These are phyloP conservation scores for Pichia pseudocactophila DNA, from an alignment of 805 yeast species.

Conservation along the genomic window DNA sequence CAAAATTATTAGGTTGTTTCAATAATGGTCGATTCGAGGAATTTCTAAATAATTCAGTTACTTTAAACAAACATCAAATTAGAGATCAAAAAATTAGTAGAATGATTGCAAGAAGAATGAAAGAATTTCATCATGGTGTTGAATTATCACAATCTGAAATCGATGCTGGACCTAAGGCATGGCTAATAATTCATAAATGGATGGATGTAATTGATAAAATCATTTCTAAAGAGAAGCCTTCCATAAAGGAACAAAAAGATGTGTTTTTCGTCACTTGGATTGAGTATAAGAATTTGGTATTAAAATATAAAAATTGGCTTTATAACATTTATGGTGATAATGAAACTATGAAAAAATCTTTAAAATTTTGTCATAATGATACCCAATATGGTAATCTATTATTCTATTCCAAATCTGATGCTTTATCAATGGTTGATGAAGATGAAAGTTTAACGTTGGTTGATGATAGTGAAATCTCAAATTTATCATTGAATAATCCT, in stretches of 20 bases:
- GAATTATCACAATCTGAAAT: constrained; percentile 51
- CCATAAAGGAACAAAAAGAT: constrained; percentile 28
- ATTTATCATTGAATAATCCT: constrained; percentile 11
- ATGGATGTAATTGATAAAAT: constrained; percentile 34
- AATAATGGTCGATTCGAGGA: constrained; percentile 92
- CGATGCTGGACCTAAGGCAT: constrained; percentile 52
- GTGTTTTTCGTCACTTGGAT: constrained; percentile 40
- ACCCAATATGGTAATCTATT: constrained; percentile 93
- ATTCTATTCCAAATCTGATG: constrained; percentile 33
- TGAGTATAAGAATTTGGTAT: constrained; percentile 40
- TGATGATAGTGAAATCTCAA: constrained; percentile 13
- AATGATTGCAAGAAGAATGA: constrained; percentile 93
- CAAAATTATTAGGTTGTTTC: constrained; percentile 80
- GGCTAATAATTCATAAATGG: constrained; percentile 74
- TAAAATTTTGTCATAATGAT: constrained; percentile 90
- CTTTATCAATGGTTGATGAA: constrained; percentile 21
- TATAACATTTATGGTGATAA: constrained; percentile 36
- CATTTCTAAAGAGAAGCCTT: constrained; percentile 28
- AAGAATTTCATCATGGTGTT: constrained; percentile 80
- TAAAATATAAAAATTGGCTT: constrained; percentile 56
- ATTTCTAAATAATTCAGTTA: constrained; percentile 71
- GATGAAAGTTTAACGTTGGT: constrained; percentile 6
- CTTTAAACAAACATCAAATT: constrained; percentile 66
- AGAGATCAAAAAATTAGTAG: constrained; percentile 68
- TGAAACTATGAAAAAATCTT: constrained; percentile 34